A percentile compares a stretch with the other conserved stretches of the same genome.
phyloP scores from a whole-genome alignment of 2,329 filamentous ascomycete species.

The Bipolaris victoriae region DNA sequence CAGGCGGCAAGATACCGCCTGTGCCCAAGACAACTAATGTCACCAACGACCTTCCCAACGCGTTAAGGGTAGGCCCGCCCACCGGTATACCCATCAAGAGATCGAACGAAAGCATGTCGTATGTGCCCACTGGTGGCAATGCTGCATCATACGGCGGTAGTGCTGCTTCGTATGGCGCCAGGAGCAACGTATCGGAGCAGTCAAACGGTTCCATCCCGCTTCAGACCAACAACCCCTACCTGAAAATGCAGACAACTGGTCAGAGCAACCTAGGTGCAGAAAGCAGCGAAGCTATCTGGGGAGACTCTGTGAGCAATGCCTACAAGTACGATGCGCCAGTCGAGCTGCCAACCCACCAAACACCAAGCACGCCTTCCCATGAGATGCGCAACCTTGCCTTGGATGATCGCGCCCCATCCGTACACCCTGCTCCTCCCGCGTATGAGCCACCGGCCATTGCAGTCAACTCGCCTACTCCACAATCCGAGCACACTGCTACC shows the following conservation, averaged over 20 bases:
- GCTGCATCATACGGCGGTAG: slow-evolving; percentile 38
- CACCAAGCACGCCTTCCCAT: slow-evolving; percentile 48
- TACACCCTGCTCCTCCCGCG: slow-evolving; percentile 18
- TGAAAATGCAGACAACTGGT: slow-evolving; percentile 48
- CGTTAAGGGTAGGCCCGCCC: slow-evolving; percentile 41
- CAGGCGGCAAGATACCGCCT: slow-evolving; percentile 37
- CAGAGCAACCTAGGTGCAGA: slow-evolving; percentile 46
- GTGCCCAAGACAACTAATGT: slow-evolving; percentile 15
- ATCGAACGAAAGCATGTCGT: slow-evolving; percentile 35
- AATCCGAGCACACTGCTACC: slow-evolving; percentile 30
- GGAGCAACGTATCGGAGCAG: slow-evolving; percentile 40
- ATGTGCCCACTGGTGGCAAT: slow-evolving; percentile 39
- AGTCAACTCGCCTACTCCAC: slow-evolving; percentile 28
- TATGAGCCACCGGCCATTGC: slow-evolving; percentile 41
- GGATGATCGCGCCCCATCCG: slow-evolving; percentile 24
- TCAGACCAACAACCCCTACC: slow-evolving; percentile 55
- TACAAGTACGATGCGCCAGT: slow-evolving; percentile 43
- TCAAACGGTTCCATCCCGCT: slow-evolving; percentile 39
- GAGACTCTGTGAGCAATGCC: slow-evolving; percentile 36
- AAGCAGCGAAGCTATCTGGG: slow-evolving; percentile 49
- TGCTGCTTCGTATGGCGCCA: slow-evolving; percentile 35
- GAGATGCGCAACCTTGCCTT: slow-evolving; percentile 49
- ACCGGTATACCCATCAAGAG: slow-evolving; percentile 40
- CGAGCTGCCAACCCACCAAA: slow-evolving; percentile 51
- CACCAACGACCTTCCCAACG: slow-evolving; percentile 34